Base-by-base conservation (phyloP, 192 early-diverging fungal genomes). In the Martensiomyces pterosporus region DNA sequence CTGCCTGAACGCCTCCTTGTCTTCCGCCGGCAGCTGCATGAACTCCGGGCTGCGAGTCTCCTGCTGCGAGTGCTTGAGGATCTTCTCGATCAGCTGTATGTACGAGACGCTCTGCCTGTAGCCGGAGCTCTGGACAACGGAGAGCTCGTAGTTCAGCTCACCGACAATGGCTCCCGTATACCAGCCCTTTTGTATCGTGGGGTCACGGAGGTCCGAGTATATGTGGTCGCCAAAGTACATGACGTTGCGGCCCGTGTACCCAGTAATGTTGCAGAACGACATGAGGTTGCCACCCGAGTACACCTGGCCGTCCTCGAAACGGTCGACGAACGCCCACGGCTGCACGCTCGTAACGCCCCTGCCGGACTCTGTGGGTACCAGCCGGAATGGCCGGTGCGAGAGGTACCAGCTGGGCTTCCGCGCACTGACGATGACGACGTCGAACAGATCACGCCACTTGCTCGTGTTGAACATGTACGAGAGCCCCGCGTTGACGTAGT, bases 221-320 rank as follows among this genome's bases (percentile, higher is more conserved):
- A 83, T 51, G 47, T 83, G 82, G 52, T 83, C 82, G 54, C 82
- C 82, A 54, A 83, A 64, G 48, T 83, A 83, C 43, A 83, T 61
- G 6, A 83, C 78, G 46, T 60, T 77, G 47, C 75, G 76, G 39
- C 79, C 71, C 0, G 72, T 69, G 54, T 78, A 80, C 21, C 82
- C 82, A 0, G 82, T 81, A 24, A 80, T 71, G 21, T 39, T 47
- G 2, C 73, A 75, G 18, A 83, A 83, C 25, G 79, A 62, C 38
- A 57, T 52, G 24, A 80, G 57, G 37, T 81, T 83, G 35, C 82
- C 82, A 41, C 82, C 79, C 34, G 75, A 64, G 25, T 81, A 81
- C n/a, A 83, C 80, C 49, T 81, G 76, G 0, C 79, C 82, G 3
- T 62, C 65, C 19, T 76, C 56, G 47, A 83, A 75, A 9, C 48